Evolutionary conservation across 1,284 basidiomycete genomes (phyloP).

Genomic region (Phylloboletellus chloephorus): DNA sequence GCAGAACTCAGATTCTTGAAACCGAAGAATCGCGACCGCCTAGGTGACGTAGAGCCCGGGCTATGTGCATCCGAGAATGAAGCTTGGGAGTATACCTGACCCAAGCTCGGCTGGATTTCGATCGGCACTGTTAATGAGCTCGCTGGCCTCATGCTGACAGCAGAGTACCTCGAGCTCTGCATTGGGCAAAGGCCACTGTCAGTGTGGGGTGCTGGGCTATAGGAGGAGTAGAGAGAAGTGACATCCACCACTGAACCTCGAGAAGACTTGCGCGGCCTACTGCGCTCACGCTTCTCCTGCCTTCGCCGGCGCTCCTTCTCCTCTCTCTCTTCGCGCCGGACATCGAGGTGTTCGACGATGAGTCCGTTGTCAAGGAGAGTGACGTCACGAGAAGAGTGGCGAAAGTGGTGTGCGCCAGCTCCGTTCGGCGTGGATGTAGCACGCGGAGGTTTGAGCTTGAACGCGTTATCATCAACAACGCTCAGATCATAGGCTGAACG

Average conservation of each 20-base stretch:
- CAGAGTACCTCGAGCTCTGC: slow-evolving; percentile 58
- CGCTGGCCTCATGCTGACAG: slow-evolving; percentile 54
- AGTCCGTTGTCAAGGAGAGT: slow-evolving; percentile 81
- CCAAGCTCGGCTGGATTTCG: slow-evolving; percentile 51
- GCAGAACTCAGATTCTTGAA: slow-evolving; percentile 72
- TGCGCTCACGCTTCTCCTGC: slow-evolving; percentile 54
- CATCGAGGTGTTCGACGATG: slow-evolving; percentile 80
- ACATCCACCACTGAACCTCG: slow-evolving; percentile 63
- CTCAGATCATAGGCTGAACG: slow-evolving; percentile 67
- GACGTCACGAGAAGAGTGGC: slow-evolving; percentile 60
- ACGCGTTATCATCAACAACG: slow-evolving; percentile 48
- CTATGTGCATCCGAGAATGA: slow-evolving; percentile 76
- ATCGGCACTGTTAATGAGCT: slow-evolving; percentile 60
- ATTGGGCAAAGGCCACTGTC: slow-evolving; percentile 52
- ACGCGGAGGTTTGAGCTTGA: slow-evolving; percentile 62
- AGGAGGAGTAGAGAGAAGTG: slow-evolving; percentile 61
- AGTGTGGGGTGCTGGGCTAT: slow-evolving; percentile 50
- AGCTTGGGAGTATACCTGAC: slow-evolving; percentile 65
- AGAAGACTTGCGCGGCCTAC: slow-evolving; percentile 65
- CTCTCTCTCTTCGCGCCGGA: slow-evolving; percentile 74
- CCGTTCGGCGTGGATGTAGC: slow-evolving; percentile 37
- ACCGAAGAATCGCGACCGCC: slow-evolving; percentile 77
- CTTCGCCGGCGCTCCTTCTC: slow-evolving; percentile 58
- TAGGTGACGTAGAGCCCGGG: slow-evolving; percentile 59
- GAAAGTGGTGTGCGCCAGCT: slow-evolving; percentile 36